Evolutionary conservation across 1,284 basidiomycete species (phyloP), one percentile per base, ranked within the genome.

Genomic region (Heterobasidion annosum): DNA sequence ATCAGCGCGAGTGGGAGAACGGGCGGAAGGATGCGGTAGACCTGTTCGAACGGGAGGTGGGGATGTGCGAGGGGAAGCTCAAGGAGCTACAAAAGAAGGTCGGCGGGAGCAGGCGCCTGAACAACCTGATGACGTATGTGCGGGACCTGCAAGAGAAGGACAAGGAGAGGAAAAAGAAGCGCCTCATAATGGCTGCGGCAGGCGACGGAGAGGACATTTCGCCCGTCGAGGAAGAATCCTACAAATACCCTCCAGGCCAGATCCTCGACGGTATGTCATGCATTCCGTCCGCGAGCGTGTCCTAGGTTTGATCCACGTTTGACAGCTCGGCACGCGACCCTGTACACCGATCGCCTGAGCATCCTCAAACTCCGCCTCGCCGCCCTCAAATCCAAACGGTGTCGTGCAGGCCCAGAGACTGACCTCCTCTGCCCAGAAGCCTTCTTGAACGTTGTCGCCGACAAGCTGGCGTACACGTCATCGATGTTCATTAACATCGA

Each of bases 401-500:
- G 97, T 70, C 84, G 85, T 56, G 73, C 77, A 0, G 95, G 96
- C 0, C 93, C 94, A 1, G 85, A 91, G 48, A 90, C 82, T 59
- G 88, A 95, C 54, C 78, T 86, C 2, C 82, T 98, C 65, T 99
- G 97, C 68, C 97, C 97, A 0, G 97, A 99, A 68, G 89, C 91
- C 0, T 99, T 99, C 79, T 77, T 99, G 57, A 88, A 94, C 62
- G 93, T 97, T 34, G 93, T 99, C 9, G 93, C 96, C 2, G 93
- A 98, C 69, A 98, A 99, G 71, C 78, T 99, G 37, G 93, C 96
- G 0, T 91, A 95, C 67, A 98, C 95, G 0, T 91, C 93, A 0
- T 86, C 95, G 1, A 94, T 98, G 90, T 99, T 99, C 71, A 96
- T 99, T 77, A 98, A 92, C 71, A 95, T 98, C 56, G 96, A 99